These are phyloP conservation scores for Acer yangbiense DNA, from an alignment of 345 rosid genomes.

Conservation along the genomic window DNA sequence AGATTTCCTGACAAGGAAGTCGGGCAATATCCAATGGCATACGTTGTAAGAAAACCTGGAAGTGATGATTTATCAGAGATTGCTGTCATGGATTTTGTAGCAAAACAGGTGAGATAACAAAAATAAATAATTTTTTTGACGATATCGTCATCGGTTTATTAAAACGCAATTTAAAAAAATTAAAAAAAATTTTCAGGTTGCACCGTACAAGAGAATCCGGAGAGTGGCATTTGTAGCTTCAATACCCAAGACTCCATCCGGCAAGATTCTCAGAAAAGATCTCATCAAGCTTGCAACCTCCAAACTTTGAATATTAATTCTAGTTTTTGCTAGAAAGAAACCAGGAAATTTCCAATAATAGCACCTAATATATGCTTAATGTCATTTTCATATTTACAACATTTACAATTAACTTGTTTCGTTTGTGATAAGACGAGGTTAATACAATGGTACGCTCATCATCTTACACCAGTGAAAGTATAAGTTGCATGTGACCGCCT, in stretches of 20 bases:
- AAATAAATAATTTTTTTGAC: neutral
- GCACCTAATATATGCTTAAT: no score
- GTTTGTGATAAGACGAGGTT: no score
- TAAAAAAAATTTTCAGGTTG: slow-evolving; percentile 51
- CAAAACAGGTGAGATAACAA: slow-evolving; percentile 47
- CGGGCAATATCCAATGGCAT: slow-evolving; percentile 88
- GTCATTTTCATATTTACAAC: no score
- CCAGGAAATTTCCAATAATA: no score
- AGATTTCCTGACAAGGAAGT: slow-evolving; percentile 85
- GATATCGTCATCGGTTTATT: neutral
- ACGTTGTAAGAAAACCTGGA: slow-evolving; percentile 64
- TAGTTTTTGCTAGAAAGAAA: neutral
- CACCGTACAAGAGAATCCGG: slow-evolving; percentile 77
- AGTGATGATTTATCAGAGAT: slow-evolving; percentile 44
- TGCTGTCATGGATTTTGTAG: slow-evolving; percentile 64
- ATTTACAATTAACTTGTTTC: no score
- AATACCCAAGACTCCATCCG: slow-evolving; percentile 79
- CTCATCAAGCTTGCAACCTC: slow-evolving; percentile 75
- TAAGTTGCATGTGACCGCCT: no score
- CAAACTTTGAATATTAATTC: slow-evolving; percentile 48
- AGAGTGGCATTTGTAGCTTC: slow-evolving; percentile 59
- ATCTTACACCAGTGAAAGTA: no score
- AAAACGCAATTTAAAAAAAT: neutral
- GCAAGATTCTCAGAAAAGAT: slow-evolving; percentile 85
- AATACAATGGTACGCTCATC: no score